Base-by-base conservation (phyloP, 73 alveolate genomes). In the Stentor coeruleus region DNA sequence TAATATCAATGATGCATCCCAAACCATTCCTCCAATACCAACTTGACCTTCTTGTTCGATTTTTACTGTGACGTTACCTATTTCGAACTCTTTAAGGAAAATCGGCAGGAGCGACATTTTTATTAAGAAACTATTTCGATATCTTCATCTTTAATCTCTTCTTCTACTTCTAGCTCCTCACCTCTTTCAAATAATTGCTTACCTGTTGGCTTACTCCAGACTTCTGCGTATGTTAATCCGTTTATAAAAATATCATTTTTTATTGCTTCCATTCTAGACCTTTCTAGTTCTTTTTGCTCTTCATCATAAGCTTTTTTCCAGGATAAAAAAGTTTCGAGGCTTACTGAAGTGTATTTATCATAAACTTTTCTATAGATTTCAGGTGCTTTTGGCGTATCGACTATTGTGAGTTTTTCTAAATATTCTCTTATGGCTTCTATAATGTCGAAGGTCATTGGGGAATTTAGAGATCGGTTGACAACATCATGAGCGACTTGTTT, bases 21-120 rank as follows among this genome's bases (percentile, higher is more conserved):
- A 75, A 66, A 75, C 72, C 59, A 40, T 75, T 31, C 83, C 83
- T 0, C 83, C 83, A n/a, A 75, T 75, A 1, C 83, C 83, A n/a
- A 75, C 72, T 15, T 75, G 15, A 37, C 83, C 83, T 39, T 75
- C 83, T 75, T 75, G 83, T 2, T 75, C 83, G 26, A 75, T 75
- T 15, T 40, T 75, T 6, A 75, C 38, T 2, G 41, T 75, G 0
- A 39, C 30, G n/a, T 35, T n/a, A 14, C 72, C 83, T 14, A 75
- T 40, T 75, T 75, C 83, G 83, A 75, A 75, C 28, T 75, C 83
- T 35, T 75, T 75, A 20, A 39, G 26, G 38, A 75, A 75, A 15
- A 75, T 37, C 33, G 59, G 83, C 15, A 40, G 74, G 2, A 75
- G 72, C 72, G 83, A 75, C 72, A 75, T 39, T 40, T 20, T 36